Conservation (phyloP, 305 asterid species). For the Fraxinus albicans region DNA sequence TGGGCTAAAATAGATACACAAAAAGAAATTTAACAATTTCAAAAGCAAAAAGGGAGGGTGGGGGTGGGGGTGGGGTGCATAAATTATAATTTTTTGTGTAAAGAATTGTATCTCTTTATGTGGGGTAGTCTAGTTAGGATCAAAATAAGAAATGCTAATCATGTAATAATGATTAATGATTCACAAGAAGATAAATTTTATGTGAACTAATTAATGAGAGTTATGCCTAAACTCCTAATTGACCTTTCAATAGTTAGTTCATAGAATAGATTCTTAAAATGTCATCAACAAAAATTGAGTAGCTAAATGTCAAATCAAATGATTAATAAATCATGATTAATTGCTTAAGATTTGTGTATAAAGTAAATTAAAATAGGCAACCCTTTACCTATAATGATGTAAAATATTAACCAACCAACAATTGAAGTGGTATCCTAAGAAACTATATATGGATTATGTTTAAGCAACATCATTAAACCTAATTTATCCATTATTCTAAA, state of each 20-base stretch:
- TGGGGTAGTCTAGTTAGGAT: not conserved
- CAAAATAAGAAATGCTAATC: not conserved
- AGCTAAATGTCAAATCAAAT: slow-evolving; percentile 3
- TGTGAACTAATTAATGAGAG: not conserved
- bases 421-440: slow-evolving; percentile 33
- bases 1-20: not conserved
- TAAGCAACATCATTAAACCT: slow-evolving; percentile 20
- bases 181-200: not conserved
- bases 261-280: not conserved
- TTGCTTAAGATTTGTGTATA: slow-evolving; percentile 3
- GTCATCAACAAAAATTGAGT: not conserved
- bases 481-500: not conserved
- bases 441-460: slow-evolving; percentile 21
- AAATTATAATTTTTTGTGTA: slow-evolving; percentile 25
- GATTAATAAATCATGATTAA: slow-evolving; percentile 21
- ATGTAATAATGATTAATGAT: not conserved
- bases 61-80: not conserved
- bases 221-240: not conserved
- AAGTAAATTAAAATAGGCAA: slow-evolving; percentile 19
- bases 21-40: not conserved
- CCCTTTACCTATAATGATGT: slow-evolving; percentile 45
- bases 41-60: slow-evolving; percentile 15
- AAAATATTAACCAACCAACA: slow-evolving; percentile 36
- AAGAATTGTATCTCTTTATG: slow-evolving; percentile 24
- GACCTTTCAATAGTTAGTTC: not conserved